Percentiles rank a stretch among this genome's conserved stretches.
Conservation (phyloP, 2,329 filamentous ascomycete species). For the Camptophora hylomeconis region DNA sequence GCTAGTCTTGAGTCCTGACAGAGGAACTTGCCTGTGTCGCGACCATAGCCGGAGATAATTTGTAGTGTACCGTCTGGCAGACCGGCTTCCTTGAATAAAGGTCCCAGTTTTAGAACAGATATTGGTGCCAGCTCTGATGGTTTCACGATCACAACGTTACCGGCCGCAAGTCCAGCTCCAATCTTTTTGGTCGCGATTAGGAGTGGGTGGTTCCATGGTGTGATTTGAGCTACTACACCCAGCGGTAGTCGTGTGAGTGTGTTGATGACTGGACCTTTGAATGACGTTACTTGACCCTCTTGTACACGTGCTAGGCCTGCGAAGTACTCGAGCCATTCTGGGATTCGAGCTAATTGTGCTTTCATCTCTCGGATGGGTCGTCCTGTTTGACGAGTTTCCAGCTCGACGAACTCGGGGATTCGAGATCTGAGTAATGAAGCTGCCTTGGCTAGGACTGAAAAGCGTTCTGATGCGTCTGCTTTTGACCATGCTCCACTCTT, state of each 20-base stretch:
- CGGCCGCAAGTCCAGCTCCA: constrained; percentile 23
- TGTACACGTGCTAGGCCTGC: constrained; percentile 54
- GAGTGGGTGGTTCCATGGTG: constrained; percentile 27
- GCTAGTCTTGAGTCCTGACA: constrained; percentile 22
- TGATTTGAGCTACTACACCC: constrained; percentile 28
- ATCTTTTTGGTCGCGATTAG: constrained; percentile 19
- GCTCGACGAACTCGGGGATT: constrained; percentile 43
- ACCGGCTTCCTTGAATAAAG: constrained; percentile 29
- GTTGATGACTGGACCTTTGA: constrained; percentile 31
- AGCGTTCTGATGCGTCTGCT: constrained; percentile 43
- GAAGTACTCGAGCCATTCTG: constrained; percentile 57
- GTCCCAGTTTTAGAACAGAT: constrained; percentile 27
- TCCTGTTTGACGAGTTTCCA: constrained; percentile 57
- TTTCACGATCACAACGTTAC: constrained; percentile 33
- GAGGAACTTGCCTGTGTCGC: constrained; percentile 39
- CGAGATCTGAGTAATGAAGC: constrained; percentile 40
- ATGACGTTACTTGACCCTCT: constrained; percentile 53
- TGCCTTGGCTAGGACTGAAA: constrained; percentile 48
- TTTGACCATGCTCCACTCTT: constrained; percentile 43
- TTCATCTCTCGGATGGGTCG: constrained; percentile 57
- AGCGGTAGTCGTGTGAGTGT: constrained; percentile 25
- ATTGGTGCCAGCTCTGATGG: constrained; percentile 30
- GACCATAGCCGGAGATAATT: constrained; percentile 41
- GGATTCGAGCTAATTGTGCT: constrained; percentile 48
- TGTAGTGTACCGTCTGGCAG: constrained; percentile 31